Evolutionary conservation across 2,329 filamentous ascomycete genomes (phyloP).

Genomic region (Myriangium duriaei): DNA sequence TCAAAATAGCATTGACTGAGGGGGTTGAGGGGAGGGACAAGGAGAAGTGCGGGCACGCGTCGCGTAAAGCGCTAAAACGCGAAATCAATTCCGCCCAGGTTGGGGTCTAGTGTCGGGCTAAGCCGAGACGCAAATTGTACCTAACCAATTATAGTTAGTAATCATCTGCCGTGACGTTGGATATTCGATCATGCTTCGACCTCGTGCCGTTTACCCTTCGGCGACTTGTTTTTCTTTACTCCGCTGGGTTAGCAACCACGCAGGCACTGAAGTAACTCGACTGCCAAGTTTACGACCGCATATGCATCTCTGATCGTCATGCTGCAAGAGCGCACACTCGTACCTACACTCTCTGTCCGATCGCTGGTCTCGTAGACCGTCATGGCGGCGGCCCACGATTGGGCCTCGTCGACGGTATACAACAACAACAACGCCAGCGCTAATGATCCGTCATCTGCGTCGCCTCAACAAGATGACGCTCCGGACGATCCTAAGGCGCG

Average conservation of each 20-base stretch:
- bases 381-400: conserved; percentile 12
- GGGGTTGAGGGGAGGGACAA: too few species aligned
- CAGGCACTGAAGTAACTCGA: background rate
- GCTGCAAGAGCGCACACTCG: background rate
- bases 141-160: too few species aligned
- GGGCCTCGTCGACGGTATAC: conserved; percentile 12
- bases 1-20: too few species aligned
- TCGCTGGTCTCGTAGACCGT: conserved; percentile 6
- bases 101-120: background rate
- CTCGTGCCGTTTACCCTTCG: too few species aligned
- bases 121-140: background rate
- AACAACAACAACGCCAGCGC: conserved; percentile 9
- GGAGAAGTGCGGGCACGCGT: background rate
- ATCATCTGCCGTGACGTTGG: too few species aligned
- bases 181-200: too few species aligned
- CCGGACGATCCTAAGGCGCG: conserved; percentile 10
- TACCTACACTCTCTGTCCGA: conserved; percentile 3
- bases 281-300: background rate
- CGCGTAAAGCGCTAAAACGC: background rate
- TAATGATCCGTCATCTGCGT: background rate
- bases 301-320: background rate
- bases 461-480: conserved; percentile 1
- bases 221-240: background rate
- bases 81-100: background rate
- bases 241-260: background rate